A percentile compares a stretch with the other conserved stretches of the same genome.
phyloP scores from a whole-genome alignment of 1,284 basidiomycete species.

The Heimioporus retisporus region DNA sequence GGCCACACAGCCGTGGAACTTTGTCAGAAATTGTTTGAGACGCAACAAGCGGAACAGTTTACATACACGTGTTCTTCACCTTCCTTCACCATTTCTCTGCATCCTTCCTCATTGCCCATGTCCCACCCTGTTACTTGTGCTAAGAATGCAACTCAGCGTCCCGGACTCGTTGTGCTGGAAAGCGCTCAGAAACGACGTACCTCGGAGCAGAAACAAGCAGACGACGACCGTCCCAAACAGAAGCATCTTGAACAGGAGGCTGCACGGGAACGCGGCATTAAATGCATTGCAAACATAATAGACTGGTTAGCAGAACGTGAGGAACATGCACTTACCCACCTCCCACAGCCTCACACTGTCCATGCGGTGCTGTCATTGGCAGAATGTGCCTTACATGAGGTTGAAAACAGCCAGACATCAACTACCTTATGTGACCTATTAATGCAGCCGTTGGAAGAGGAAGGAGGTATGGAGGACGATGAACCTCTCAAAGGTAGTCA shows the following conservation, averaged over 20 bases:
- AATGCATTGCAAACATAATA: not conserved
- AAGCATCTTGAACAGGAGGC: not conserved
- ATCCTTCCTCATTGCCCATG: not conserved
- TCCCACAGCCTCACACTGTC: not conserved
- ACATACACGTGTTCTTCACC: not conserved
- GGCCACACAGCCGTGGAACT: not conserved
- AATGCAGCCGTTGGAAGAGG: not conserved
- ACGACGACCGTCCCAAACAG: not conserved
- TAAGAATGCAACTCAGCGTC: slow-evolving; percentile 6
- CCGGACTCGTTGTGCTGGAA: slow-evolving; percentile 1
- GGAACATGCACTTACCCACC: slow-evolving; percentile 1
- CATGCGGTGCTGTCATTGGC: not conserved
- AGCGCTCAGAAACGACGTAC: slow-evolving; percentile 6
- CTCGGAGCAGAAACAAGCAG: slow-evolving; percentile 7
- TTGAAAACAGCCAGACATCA: not conserved
- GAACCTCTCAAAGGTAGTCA: not conserved
- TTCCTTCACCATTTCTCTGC: not conserved
- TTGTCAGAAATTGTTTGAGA: not conserved
- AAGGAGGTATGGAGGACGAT: not conserved
- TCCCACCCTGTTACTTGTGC: not conserved
- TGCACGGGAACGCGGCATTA: not conserved
- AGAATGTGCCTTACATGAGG: not conserved
- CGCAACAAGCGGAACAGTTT: not conserved
- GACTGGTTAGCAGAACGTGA: not conserved
- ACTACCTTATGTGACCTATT: not conserved